Conservation (phyloP, 768 basidiomycete genomes). For the Pilatotrama ljubarskyi region DNA sequence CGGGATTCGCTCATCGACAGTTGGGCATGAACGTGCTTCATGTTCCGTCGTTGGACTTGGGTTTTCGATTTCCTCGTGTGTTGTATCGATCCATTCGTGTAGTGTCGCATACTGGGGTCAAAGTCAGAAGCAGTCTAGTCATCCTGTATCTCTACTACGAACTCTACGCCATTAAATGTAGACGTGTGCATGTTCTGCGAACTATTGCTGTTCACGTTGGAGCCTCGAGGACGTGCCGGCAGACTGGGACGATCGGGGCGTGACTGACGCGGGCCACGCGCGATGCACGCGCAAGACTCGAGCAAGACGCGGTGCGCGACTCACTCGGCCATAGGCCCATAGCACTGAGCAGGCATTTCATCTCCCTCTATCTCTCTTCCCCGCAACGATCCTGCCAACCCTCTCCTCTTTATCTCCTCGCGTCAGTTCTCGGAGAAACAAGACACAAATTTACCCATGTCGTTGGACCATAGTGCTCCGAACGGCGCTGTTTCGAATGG, state of each 20-base stretch:
- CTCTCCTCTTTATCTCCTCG: background rate
- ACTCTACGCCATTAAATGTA: slow-evolving; percentile 4
- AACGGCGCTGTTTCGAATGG: slow-evolving; percentile 9
- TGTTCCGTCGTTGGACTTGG: background rate
- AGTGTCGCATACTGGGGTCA: slow-evolving; percentile 12
- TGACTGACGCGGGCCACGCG: slow-evolving; percentile 18
- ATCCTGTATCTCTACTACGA: slow-evolving; percentile 17
- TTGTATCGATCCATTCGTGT: slow-evolving; percentile 15
- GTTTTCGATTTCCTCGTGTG: background rate
- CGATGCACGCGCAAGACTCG: slow-evolving; percentile 12
- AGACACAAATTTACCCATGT: slow-evolving; percentile 3
- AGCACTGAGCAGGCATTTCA: background rate
- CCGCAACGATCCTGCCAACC: background rate
- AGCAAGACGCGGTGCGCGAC: slow-evolving; percentile 8
- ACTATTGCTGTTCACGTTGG: background rate
- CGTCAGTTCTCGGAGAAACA: slow-evolving; percentile 3
- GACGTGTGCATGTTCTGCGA: background rate
- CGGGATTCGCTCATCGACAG: slow-evolving; percentile 66
- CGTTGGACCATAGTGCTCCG: background rate
- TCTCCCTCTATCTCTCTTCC: background rate
- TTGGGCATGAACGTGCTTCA: slow-evolving; percentile 63
- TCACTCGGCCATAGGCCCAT: background rate
- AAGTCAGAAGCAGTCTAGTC: slow-evolving; percentile 16
- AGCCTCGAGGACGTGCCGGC: background rate
- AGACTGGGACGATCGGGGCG: background rate